These are phyloP conservation scores for Raddia distichophylla DNA, from an alignment of 176 grass and related monocot species.

Conservation along the genomic window DNA sequence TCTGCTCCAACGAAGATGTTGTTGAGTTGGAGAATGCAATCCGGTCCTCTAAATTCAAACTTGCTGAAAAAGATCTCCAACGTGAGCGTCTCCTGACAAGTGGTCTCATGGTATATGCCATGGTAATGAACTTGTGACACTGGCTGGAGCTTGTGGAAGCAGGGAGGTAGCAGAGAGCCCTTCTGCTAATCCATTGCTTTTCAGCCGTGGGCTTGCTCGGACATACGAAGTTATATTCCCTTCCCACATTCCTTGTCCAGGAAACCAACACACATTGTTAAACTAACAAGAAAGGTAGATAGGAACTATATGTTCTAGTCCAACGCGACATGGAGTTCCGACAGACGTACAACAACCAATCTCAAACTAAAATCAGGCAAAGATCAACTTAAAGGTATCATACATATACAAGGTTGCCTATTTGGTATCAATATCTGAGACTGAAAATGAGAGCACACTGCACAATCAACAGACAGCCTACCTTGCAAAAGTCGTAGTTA, in stretches of 20 bases:
- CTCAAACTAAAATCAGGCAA: not conserved
- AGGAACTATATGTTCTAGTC: not conserved
- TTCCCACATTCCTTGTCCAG: conserved; percentile 28
- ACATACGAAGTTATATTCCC: conserved; percentile 16
- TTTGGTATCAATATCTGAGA: not conserved
- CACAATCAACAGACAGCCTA: not conserved
- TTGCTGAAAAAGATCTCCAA: conserved; percentile 55
- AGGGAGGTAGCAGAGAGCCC: conserved; percentile 23
- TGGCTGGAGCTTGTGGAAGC: conserved; percentile 36
- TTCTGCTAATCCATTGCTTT: conserved; percentile 34
- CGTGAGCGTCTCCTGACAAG: conserved; percentile 31
- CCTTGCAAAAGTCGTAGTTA: conserved; percentile 57
- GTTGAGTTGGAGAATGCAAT: conserved; percentile 21
- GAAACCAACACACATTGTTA: conserved; percentile 4
- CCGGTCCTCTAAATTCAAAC: conserved; percentile 63
- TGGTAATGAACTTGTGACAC: conserved; percentile 15
- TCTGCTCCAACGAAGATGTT: conserved; percentile 40
- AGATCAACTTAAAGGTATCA: not conserved
- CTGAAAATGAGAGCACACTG: not conserved
- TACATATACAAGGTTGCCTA: not conserved
- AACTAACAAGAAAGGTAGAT: not conserved
- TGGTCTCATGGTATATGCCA: conserved; percentile 34
- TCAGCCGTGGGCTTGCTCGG: conserved; percentile 10
- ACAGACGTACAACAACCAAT: not conserved
- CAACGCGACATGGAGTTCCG: not conserved